A percentile compares a stretch with the other conserved stretches of the same genome.
phyloP scores from a whole-genome alignment of 352 stramenopile genomes.

The Globisporangium paroecandrum region DNA sequence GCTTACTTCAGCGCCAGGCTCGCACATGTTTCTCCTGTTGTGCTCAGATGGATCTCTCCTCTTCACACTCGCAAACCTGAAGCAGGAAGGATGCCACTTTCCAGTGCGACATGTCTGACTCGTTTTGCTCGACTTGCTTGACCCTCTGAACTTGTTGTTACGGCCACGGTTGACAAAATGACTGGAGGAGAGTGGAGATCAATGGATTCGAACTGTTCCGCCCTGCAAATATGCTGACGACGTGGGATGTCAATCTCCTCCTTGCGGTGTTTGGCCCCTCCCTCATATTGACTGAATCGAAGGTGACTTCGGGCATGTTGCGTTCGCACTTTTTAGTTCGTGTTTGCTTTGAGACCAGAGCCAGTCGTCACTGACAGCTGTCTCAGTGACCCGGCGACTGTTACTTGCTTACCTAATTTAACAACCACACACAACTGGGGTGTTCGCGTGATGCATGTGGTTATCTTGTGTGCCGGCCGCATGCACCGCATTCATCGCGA shows the following conservation, averaged over 20 bases:
- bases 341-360: neutral
- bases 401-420: neutral
- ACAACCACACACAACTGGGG: neutral
- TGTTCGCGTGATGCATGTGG: neutral
- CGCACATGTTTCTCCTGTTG: neutral
- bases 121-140: neutral
- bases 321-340: neutral
- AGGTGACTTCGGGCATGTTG: neutral
- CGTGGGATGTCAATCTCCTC: constrained; percentile 6
- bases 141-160: neutral
- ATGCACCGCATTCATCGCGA: neutral
- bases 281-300: neutral
- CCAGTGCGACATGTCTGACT: constrained; percentile 9
- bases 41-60: neutral
- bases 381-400: neutral
- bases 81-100: neutral
- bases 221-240: neutral
- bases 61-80: neutral
- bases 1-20: neutral
- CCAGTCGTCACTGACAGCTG: neutral
- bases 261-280: neutral
- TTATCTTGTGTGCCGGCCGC: neutral
- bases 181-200: constrained; percentile 14
- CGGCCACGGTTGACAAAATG: neutral
- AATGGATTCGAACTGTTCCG: neutral